These are phyloP conservation scores for Trapa incisa DNA, from an alignment of 345 rosid species.

Conservation along the genomic window DNA sequence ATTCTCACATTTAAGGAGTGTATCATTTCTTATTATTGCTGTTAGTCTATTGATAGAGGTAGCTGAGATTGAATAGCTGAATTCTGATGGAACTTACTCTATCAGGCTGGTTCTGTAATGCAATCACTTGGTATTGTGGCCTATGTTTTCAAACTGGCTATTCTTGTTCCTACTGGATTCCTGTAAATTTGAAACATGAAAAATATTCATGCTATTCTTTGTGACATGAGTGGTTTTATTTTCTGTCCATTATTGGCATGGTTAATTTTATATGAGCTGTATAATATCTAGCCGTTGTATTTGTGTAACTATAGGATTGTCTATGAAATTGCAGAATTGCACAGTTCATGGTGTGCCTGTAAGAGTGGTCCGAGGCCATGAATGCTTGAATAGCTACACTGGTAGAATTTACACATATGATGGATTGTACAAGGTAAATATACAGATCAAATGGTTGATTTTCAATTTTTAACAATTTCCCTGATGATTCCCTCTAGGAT, in stretches of 20 bases:
- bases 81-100: not conserved
- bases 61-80: not conserved
- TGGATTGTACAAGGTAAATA: constrained; percentile 75
- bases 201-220: not conserved
- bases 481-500: not conserved
- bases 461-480: not conserved
- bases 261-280: not conserved
- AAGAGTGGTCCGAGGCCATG: constrained; percentile 81
- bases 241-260: not conserved
- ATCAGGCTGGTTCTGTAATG: not conserved
- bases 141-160: not conserved
- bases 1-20: not conserved
- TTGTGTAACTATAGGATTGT: not conserved
- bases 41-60: not conserved
- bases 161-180: not conserved
- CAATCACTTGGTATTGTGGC: not conserved
- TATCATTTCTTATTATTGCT: not conserved
- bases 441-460: not conserved
- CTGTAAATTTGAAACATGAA: not conserved
- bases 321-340: constrained; percentile 47
- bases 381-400: constrained; percentile 47
- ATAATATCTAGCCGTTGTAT: too few species aligned
- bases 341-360: constrained; percentile 51
- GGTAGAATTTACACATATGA: constrained; percentile 77
- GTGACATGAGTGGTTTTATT: not conserved